Evolutionary conservation across 192 early-diverging fungal species (phyloP).

Genomic region (Thamnidium elegans): DNA sequence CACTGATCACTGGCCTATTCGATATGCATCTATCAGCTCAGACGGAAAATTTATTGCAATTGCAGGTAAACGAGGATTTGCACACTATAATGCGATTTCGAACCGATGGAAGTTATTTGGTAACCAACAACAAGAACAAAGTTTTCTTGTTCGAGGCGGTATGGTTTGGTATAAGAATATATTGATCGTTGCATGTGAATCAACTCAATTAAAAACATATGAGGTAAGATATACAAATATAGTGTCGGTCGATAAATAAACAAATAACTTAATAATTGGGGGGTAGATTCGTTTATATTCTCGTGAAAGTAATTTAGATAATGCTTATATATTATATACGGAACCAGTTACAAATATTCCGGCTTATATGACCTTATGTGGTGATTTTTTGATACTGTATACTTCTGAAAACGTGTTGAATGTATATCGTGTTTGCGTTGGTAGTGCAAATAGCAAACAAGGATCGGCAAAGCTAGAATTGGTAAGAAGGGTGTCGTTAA

Average conservation of each 20-base stretch:
- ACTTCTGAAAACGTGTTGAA: slow-evolving; percentile 56
- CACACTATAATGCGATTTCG: slow-evolving; percentile 68
- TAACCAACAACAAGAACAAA: slow-evolving; percentile 76
- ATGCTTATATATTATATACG: slow-evolving; percentile 56
- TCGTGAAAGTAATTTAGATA: slow-evolving; percentile 69
- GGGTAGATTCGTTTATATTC: slow-evolving; percentile 67
- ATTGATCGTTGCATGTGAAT: slow-evolving; percentile 65
- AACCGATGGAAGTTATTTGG: slow-evolving; percentile 90
- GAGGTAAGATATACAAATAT: slow-evolving; percentile 16
- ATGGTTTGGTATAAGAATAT: slow-evolving; percentile 70
- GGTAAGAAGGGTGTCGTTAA: slow-evolving; percentile 50
- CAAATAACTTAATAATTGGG: background rate
- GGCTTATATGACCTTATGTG: slow-evolving; percentile 50
- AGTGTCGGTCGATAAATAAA: no score
- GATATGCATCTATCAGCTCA: slow-evolving; percentile 65
- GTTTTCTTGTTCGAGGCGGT: slow-evolving; percentile 65
- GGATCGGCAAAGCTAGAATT: slow-evolving; percentile 33
- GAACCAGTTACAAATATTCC: slow-evolving; percentile 48
- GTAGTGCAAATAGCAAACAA: slow-evolving; percentile 5
- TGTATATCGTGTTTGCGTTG: slow-evolving; percentile 43
- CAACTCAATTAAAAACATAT: slow-evolving; percentile 31
- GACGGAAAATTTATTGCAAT: slow-evolving; percentile 78
- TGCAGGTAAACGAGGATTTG: slow-evolving; percentile 81
- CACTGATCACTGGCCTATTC: slow-evolving; percentile 78
- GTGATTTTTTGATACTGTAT: slow-evolving; percentile 59